Base-by-base conservation (phyloP, 352 stramenopile genomes). In the Phytopythium kandeliae region DNA sequence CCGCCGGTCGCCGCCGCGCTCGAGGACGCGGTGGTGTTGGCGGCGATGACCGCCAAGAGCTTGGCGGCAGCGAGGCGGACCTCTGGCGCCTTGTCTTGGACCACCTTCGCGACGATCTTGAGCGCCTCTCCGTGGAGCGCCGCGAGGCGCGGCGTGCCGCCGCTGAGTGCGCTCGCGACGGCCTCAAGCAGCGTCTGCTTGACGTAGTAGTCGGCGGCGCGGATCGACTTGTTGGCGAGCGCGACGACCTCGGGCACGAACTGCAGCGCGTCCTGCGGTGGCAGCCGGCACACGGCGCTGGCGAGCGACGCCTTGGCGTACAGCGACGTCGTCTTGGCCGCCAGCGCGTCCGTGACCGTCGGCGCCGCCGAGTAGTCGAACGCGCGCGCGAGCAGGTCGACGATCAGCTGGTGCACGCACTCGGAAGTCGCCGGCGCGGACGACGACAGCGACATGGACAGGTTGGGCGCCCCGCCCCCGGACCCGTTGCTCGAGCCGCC, bases 61-160 rank as follows among this genome's bases (percentile, higher is more conserved):
- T 63, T 71, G 0, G 79, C 80, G 0, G 78, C 64, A 4, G 77
- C 80, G 28, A 80, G 59, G 1, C 85, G 69, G 9, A 95, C 78
- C 57, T 95, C 82, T 0, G 82, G 78, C 3, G 55, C 61, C 57
- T 95, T 95, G 57, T 95, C 82, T 47, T 90, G 78, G 48, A 74
- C 77, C 13, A 44, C 73, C 51, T 89, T 88, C 46, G 34, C 63
- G 2, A 85, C 80, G 22, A 93, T 79, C 56, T 89, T 88, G 19
- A 93, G 50, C 15, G 78, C 78, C 19, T 95, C 85, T 3, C 62
- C 40, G 37, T 90, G 80, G 43, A 78, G 75, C 5, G 48, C n/a
- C 7, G 62, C 47, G 9, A 89, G 46, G 11, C 78, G 55, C 7
- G 51, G 68, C 0, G 65, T 63, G 25, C 77, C 71, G 28, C 58